A percentile compares a stretch with the other conserved stretches of the same genome.
Evolutionary conservation across 345 rosid genomes (phyloP).

Genomic region (Sonneratia caseolaris): DNA sequence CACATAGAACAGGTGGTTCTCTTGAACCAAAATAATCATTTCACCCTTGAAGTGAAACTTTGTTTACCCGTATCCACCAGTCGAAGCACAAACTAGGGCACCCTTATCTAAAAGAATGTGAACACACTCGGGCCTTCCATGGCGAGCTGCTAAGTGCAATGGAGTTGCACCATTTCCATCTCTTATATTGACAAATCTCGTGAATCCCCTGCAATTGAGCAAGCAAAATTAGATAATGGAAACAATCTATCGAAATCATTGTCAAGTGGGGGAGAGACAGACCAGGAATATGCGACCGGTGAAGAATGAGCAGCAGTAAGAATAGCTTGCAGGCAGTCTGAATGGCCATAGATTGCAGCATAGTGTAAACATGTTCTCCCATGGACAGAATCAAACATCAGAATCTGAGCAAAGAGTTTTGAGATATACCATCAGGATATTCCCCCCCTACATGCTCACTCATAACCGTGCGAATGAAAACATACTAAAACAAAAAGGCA

Average conservation of each 20-base stretch:
- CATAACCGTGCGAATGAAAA: neutral
- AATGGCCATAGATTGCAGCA: slow-evolving; percentile 85
- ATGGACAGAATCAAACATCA: slow-evolving; percentile 79
- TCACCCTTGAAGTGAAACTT: neutral
- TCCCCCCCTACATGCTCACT: neutral
- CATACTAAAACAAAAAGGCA: neutral
- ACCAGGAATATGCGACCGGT: slow-evolving; percentile 79
- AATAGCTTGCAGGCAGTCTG: slow-evolving; percentile 70
- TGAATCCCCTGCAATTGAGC: slow-evolving; percentile 58
- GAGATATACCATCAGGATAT: neutral
- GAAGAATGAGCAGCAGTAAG: slow-evolving; percentile 77
- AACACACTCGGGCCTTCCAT: slow-evolving; percentile 73
- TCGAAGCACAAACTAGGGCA: slow-evolving; percentile 90
- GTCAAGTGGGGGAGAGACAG: neutral
- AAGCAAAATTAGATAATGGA: neutral
- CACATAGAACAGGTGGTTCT: slow-evolving; percentile 7
- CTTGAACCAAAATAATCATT: neutral
- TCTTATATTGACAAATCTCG: slow-evolving; percentile 84
- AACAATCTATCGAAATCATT: no score
- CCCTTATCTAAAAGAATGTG: slow-evolving; percentile 72
- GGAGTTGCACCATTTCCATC: slow-evolving; percentile 92
- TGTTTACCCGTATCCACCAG: slow-evolving; percentile 81
- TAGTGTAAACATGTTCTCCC: slow-evolving; percentile 92
- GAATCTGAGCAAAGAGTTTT: slow-evolving; percentile 38
- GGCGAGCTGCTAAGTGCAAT: slow-evolving; percentile 86